Evolutionary conservation across 257 asterid genomes (phyloP).

Genomic region (Ajuga chamaepitys): DNA sequence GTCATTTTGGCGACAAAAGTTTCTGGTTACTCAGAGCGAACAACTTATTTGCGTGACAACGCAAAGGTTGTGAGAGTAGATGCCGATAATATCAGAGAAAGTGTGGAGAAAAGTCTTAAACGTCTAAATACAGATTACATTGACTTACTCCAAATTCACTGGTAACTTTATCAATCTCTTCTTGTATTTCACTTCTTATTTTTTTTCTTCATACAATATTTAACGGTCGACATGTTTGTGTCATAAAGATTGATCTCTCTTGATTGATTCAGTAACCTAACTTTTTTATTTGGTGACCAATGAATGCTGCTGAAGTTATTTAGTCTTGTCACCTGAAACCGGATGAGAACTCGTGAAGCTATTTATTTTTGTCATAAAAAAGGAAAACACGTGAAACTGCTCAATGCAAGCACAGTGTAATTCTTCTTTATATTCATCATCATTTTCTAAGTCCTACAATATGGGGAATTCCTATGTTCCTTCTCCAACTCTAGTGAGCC

Average conservation of each 20-base stretch:
- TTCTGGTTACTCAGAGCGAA: constrained; percentile 71
- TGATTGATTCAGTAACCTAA: not conserved
- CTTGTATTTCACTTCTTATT: not conserved
- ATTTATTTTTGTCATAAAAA: too few relatives aligned
- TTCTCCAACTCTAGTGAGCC: not conserved
- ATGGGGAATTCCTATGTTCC: too few relatives aligned
- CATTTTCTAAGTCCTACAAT: too few relatives aligned
- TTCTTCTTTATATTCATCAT: too few relatives aligned
- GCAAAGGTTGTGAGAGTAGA: constrained; percentile 60
- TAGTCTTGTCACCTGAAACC: not conserved
- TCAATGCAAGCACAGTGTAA: not conserved
- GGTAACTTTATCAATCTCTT: constrained; percentile 36
- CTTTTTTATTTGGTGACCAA: not conserved
- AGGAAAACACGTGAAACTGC: too few relatives aligned
- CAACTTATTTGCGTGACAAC: constrained; percentile 59
- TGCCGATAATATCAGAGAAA: constrained; percentile 86
- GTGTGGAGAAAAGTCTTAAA: constrained; percentile 90
- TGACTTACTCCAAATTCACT: constrained; percentile 91
- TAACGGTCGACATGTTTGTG: not conserved
- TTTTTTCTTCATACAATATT: not conserved
- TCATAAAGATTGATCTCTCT: not conserved
- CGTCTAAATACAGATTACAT: constrained; percentile 90
- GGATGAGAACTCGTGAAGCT: not conserved
- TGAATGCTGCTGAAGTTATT: not conserved
- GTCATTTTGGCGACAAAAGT: constrained; percentile 93